These are phyloP conservation scores for Apiospora pterosperma DNA, from an alignment of 2,329 filamentous ascomycete genomes.

Conservation along the genomic window DNA sequence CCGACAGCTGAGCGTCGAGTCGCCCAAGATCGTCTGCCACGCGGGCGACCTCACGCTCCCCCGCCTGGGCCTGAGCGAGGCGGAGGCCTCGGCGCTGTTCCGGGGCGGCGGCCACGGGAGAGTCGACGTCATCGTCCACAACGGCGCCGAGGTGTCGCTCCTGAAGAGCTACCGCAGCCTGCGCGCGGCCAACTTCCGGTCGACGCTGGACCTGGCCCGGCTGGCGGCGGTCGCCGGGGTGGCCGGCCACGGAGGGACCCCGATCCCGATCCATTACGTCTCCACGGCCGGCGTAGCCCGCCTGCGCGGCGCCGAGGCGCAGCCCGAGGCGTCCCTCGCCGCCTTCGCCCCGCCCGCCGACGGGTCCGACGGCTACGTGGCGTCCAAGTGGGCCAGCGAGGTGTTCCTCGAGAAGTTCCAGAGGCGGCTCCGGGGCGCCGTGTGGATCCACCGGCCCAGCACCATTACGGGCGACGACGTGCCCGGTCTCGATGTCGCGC, in stretches of 20 bases:
- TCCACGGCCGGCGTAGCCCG: conserved; percentile 24
- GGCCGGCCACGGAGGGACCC: conserved; percentile 14
- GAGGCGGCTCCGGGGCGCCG: background rate
- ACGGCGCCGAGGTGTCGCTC: conserved; percentile 37
- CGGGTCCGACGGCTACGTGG: conserved; percentile 17
- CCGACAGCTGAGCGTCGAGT: no score
- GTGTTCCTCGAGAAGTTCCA: conserved; percentile 16
- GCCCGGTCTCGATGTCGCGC: background rate
- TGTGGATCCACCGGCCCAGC: conserved; percentile 7
- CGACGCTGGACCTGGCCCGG: conserved; percentile 31
- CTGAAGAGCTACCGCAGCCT: conserved; percentile 33
- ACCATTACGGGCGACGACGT: conserved; percentile 1
- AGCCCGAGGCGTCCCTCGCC: background rate
- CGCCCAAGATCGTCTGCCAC: background rate
- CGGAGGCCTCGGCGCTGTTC: conserved; percentile 20
- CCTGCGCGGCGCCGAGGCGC: background rate
- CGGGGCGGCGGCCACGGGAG: no score
- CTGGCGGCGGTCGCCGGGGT: conserved; percentile 3
- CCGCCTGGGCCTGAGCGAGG: background rate
- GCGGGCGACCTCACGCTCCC: background rate
- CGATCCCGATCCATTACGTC: conserved; percentile 32
- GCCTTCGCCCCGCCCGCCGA: conserved; percentile 7
- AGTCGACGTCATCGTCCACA: conserved; percentile 48
- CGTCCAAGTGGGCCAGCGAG: conserved; percentile 23
- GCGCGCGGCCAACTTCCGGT: conserved; percentile 27